Evolutionary conservation across 2,329 filamentous ascomycete species (phyloP), one percentile per base, ranked within the genome.

Genomic region (Aspergillus chevalieri): DNA sequence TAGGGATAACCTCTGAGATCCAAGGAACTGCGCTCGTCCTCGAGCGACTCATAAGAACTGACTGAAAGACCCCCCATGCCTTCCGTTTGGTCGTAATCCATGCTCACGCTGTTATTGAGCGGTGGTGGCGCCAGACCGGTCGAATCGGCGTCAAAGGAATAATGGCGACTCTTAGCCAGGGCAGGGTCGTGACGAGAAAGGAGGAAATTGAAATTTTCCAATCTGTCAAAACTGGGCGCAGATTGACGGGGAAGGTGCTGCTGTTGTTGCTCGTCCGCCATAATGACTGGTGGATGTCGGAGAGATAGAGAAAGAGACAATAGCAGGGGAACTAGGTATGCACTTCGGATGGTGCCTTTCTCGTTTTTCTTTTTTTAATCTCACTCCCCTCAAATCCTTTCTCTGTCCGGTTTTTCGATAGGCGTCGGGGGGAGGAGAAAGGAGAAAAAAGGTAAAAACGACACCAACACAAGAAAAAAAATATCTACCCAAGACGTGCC

Each of bases 1-100:
- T 69, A 70, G 30, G 65, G 64, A 55, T 70, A 70, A 24, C 62
- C 63, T 54, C 67, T 56, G 39, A 70, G 57, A 61, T 71, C 68
- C 48, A 70, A 59, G 19, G 66, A 64, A 46, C 54, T 63, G 51
- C 65, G 66, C 39, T 71, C 68, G 52, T 70, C 68, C 15, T 71
- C 68, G 51, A 71, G 64, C 50, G 67, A 70, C 44, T 71, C 68
- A 53, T 71, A 71, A 30, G 68, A 71, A 53, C 67, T 70, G 57
- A 71, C 68, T 26, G 68, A 71, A 9, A 71, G 52, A 19, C 68
- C 68, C 28, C 68, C 68, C 60, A 70, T 63, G 46, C 68, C 68
- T 48, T 71, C 68, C 2, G 68, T 70, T 47, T 68, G 68, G 46
- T 71, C 68, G 49, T 69, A 70, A 47, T 70, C 65, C 65, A 70